phyloP scores from a whole-genome alignment of 352 stramenopile species.

The Pilasporangium apinafurcum region DNA sequence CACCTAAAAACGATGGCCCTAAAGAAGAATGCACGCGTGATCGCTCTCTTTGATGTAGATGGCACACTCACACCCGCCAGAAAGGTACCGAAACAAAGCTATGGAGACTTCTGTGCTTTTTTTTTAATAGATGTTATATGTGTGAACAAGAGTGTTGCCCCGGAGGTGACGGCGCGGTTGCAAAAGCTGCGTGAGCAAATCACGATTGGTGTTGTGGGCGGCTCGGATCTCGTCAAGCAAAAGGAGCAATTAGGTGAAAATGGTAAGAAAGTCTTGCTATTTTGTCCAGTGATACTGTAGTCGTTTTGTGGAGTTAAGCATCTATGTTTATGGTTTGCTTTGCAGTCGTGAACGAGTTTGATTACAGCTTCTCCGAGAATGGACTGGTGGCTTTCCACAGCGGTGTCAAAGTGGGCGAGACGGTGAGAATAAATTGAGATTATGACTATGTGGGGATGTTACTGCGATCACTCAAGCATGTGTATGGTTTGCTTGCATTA shows the following conservation, averaged over 20 bases:
- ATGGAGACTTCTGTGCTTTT: not conserved
- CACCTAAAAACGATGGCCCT: conserved; percentile 15
- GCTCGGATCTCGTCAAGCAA: conserved; percentile 98
- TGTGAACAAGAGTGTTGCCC: conserved; percentile 63
- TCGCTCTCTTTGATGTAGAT: conserved; percentile 99
- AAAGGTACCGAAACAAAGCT: conserved; percentile 39
- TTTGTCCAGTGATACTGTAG: not conserved
- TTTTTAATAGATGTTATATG: not conserved
- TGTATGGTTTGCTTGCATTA: not conserved
- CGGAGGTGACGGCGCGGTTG: conserved; percentile 93
- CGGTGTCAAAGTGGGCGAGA: conserved; percentile 87
- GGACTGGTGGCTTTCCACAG: conserved; percentile 97
- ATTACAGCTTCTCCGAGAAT: conserved; percentile 99
- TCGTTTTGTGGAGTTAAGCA: not conserved
- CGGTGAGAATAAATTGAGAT: conserved; percentile 24
- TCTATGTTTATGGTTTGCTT: not conserved
- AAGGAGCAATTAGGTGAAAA: conserved; percentile 97
- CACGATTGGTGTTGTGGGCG: conserved; percentile 97
- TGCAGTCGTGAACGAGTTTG: conserved; percentile 91
- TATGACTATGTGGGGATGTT: not conserved
- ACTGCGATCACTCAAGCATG: not conserved
- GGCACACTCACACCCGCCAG: conserved; percentile 96
- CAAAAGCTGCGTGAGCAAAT: conserved; percentile 90
- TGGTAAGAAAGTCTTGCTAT: conserved; percentile 28
- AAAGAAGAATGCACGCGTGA: conserved; percentile 90